Base-by-base conservation (phyloP, 164 flowering plant species). In the Tetrastigma voinierianum region DNA sequence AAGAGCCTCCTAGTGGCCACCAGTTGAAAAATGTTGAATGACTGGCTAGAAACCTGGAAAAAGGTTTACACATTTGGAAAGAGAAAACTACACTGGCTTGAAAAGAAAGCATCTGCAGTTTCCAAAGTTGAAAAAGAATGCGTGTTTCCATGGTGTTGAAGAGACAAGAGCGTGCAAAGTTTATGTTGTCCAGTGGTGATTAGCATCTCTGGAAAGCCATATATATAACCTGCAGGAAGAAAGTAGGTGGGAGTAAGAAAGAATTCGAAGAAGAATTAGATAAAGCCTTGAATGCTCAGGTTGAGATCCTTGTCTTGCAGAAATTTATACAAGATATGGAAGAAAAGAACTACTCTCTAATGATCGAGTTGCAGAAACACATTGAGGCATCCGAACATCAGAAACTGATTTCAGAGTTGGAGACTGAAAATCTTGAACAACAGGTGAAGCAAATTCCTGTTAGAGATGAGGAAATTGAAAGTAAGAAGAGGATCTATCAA, bases 291-390 rank as follows among this genome's bases (percentile, higher is more conserved):
- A 85, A 79, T 72, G 82, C 93, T 24, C 89, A 96, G 76, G 72
- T 84, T 21, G 98, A 96, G 74, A 82, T 84, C 65, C 80, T 80
- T 66, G 79, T 92, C 64, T 73, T 88, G 88, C 91, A 86, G 67
- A 85, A 80, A 63, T 86, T 79, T 70, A 75, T 88, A n/a, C n/a
- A 78, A 70, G 97, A 89, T 68, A 72, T 90, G 67, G 91, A 88
- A 67, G 85, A 82, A 66, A 90, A 82, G 67, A 86, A 88, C 70
- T 58, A 57, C 20, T 70, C n/a, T n/a, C 69, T 91, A 46, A 52
- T 80, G 59, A 60, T 77, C 10, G 95, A 96, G 69, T 82, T 86
- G 62, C 84, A 87, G 72, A 86, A 84, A 69, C 89, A 83, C 67
- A 72, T 76, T 18, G 91, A 90, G 69, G 80, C 82, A 47, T 84